These are phyloP conservation scores for Diplocarpon mali DNA, from an alignment of 2,329 filamentous ascomycete species.

Conservation along the genomic window DNA sequence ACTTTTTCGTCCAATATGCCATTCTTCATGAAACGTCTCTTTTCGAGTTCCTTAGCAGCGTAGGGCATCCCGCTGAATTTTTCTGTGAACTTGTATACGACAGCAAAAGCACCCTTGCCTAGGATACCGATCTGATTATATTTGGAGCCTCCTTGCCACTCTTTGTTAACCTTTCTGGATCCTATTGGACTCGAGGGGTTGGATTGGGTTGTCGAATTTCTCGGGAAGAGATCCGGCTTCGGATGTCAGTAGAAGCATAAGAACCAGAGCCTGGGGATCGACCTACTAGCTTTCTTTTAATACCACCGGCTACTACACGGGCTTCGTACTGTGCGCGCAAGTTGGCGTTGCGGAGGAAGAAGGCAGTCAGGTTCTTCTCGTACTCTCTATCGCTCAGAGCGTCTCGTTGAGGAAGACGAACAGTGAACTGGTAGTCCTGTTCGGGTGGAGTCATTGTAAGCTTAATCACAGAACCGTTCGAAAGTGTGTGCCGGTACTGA, in stretches of 20 bases:
- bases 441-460: conserved; percentile 26
- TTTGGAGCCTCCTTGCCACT: conserved; percentile 71
- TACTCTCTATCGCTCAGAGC: conserved; percentile 55
- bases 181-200: conserved; percentile 6
- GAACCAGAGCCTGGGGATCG: not conserved
- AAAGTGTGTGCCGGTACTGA: conserved; percentile 26
- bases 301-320: conserved; percentile 4
- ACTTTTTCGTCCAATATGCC: conserved; percentile 82
- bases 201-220: conserved; percentile 21
- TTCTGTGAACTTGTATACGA: conserved; percentile 80
- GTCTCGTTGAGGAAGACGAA: conserved; percentile 70
- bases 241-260: conserved; percentile 7
- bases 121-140: conserved; percentile 78
- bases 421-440: conserved; percentile 66
- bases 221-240: conserved; percentile 24
- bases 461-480: conserved; percentile 25
- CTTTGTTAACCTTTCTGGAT: conserved; percentile 36
- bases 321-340: conserved; percentile 9
- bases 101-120: conserved; percentile 90
- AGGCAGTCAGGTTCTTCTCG: conserved; percentile 54
- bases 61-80: conserved; percentile 75
- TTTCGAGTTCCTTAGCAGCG: conserved; percentile 91
- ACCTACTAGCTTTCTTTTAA: conserved; percentile 20
- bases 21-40: conserved; percentile 86
- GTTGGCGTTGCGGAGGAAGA: conserved; percentile 37